A percentile compares a stretch with the other conserved stretches of the same genome.
These are phyloP conservation scores for Rhazya stricta DNA, from an alignment of 257 asterid species.

Conservation along the genomic window DNA sequence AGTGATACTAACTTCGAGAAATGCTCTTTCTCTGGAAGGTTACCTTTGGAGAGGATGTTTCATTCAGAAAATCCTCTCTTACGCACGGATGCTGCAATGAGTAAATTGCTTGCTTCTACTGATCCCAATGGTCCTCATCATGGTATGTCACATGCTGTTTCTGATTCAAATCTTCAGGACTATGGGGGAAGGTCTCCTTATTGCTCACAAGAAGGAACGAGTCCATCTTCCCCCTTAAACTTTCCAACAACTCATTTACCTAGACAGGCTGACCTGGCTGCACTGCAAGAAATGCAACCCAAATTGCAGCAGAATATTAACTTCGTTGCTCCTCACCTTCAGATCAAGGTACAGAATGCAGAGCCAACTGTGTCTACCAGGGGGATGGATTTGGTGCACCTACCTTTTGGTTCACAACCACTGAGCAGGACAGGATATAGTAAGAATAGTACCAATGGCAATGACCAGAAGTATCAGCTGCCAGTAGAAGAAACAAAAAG, in stretches of 20 bases:
- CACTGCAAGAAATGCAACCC: conserved; percentile 39
- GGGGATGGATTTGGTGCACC: conserved; percentile 24
- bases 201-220: conserved; percentile 44
- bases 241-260: conserved; percentile 41
- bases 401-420: conserved; percentile 29
- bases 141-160: conserved; percentile 60
- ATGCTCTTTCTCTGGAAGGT: conserved; percentile 27
- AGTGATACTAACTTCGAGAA: conserved; percentile 23
- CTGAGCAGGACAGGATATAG: conserved; percentile 19
- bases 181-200: conserved; percentile 43
- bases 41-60: conserved; percentile 24
- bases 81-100: conserved; percentile 29
- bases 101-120: conserved; percentile 26
- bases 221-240: conserved; percentile 46
- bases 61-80: conserved; percentile 28
- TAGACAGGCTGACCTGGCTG: conserved; percentile 26
- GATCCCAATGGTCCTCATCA: conserved; percentile 28
- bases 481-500: background rate
- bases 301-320: conserved; percentile 34
- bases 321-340: conserved; percentile 33
- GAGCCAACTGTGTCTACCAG: conserved; percentile 32
- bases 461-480: conserved; percentile 24
- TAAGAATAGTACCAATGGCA: conserved; percentile 13
- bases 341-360: conserved; percentile 24
- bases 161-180: conserved; percentile 68